Percentiles rank a stretch among this genome's conserved stretches.
phyloP scores from a whole-genome alignment of 495 filamentous ascomycete genomes.

The Penicillium mononematosum region DNA sequence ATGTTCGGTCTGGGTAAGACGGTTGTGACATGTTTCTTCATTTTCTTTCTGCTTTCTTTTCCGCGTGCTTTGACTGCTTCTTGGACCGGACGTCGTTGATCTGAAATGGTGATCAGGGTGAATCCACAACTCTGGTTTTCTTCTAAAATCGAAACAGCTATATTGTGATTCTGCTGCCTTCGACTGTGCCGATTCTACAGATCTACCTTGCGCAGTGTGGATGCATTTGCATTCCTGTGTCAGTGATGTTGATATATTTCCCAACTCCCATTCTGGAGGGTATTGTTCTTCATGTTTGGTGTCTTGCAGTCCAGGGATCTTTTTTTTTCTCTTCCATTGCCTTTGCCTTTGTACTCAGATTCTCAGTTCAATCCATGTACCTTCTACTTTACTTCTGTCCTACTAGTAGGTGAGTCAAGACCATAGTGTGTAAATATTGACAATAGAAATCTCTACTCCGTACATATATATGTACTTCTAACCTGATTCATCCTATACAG shows the following conservation, averaged over 20 bases:
- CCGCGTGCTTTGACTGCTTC: constrained; percentile 13
- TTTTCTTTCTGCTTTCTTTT: constrained; percentile 15
- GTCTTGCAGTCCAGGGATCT: constrained; percentile 17
- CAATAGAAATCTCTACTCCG: neutral
- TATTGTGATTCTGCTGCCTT: neutral
- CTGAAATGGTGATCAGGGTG: constrained; percentile 7
- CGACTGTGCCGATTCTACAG: neutral
- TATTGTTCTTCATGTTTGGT: constrained; percentile 14
- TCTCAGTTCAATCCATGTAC: constrained; percentile 31
- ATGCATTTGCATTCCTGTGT: constrained; percentile 4
- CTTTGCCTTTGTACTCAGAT: constrained; percentile 22
- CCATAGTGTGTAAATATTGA: neutral
- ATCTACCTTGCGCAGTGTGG: neutral
- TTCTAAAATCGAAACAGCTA: neutral
- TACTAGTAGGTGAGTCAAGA: neutral
- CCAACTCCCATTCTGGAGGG: constrained; percentile 4
- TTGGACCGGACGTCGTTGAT: constrained; percentile 13
- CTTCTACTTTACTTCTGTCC: constrained; percentile 15
- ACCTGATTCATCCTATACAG: neutral
- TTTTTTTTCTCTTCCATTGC: constrained; percentile 9
- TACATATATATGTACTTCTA: neutral
- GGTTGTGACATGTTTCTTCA: constrained; percentile 17
- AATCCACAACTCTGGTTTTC: neutral
- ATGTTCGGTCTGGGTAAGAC: constrained; percentile 10
- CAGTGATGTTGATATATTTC: constrained; percentile 13